These are phyloP conservation scores for Pyracantha coccinea DNA, from an alignment of 331 rosid genomes.

Conservation along the genomic window DNA sequence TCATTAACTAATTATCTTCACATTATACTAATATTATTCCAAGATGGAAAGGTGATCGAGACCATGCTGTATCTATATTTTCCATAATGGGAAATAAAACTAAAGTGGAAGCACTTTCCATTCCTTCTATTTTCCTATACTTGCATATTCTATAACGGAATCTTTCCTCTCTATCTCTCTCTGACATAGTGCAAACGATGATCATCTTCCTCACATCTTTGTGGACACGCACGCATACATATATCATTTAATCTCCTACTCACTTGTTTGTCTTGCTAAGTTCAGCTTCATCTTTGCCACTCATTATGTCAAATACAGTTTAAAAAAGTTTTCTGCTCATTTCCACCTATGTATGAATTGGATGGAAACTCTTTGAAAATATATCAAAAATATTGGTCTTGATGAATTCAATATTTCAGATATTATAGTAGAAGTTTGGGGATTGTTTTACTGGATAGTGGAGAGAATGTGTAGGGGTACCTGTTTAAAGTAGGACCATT, in stretches of 20 bases:
- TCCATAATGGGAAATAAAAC: not conserved
- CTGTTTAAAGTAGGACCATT: not conserved
- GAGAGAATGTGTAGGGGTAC: not conserved
- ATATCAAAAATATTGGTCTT: not conserved
- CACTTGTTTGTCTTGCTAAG: not conserved
- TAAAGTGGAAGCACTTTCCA: not conserved
- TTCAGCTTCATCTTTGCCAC: not conserved
- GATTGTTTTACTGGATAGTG: not conserved
- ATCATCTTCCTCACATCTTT: not conserved
- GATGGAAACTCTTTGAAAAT: not conserved
- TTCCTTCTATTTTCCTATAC: not conserved
- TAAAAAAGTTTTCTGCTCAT: not conserved
- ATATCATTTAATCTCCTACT: not conserved
- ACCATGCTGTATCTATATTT: not conserved
- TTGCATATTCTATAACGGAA: not conserved
- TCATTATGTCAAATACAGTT: not conserved
- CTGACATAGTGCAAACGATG: not conserved
- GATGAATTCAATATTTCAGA: not conserved
- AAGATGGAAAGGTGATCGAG: not conserved
- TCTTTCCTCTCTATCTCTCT: not conserved
- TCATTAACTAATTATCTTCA: not conserved
- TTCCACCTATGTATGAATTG: not conserved
- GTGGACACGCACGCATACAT: not conserved
- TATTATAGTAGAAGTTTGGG: not conserved
- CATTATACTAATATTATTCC: not conserved